Evolutionary conservation across 2,329 filamentous ascomycete species (phyloP).

Genomic region (Colletotrichum spaethianum): DNA sequence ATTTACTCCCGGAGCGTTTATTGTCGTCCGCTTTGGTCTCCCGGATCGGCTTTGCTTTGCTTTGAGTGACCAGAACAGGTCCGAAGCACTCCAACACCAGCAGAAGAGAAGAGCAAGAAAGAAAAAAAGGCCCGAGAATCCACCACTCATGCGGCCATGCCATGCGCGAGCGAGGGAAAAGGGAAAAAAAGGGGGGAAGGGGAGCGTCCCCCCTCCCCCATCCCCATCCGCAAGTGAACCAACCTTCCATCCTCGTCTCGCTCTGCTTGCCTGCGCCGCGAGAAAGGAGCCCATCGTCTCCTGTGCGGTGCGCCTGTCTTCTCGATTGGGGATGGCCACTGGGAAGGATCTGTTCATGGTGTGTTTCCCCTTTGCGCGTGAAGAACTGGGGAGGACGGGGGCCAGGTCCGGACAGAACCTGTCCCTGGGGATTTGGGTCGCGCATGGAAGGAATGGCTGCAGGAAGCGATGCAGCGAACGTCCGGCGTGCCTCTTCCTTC

Average conservation of each 20-base stretch:
- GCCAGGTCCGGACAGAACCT: neutral
- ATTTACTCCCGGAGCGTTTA: neutral
- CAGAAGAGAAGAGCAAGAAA: neutral
- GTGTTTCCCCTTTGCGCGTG: neutral
- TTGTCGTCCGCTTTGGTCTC: neutral
- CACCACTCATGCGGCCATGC: neutral
- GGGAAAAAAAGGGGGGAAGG: neutral
- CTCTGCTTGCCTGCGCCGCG: neutral
- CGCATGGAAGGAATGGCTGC: conserved; percentile 15
- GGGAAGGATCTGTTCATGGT: neutral
- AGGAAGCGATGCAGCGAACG: conserved; percentile 8
- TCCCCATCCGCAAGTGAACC: neutral
- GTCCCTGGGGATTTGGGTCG: neutral
- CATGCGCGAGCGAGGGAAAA: neutral
- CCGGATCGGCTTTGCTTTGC: neutral
- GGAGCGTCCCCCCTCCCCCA: too few species aligned
- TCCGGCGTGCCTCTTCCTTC: conserved; percentile 2
- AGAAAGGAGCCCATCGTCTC: neutral
- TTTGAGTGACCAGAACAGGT: neutral
- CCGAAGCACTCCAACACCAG: neutral
- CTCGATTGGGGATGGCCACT: neutral
- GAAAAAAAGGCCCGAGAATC: neutral
- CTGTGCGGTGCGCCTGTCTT: neutral
- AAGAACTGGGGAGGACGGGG: neutral
- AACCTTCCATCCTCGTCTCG: neutral